Percentiles rank a stretch among this genome's conserved stretches.
Conservation (phyloP, 257 asterid genomes). For the Nicotiana noctiflora region DNA sequence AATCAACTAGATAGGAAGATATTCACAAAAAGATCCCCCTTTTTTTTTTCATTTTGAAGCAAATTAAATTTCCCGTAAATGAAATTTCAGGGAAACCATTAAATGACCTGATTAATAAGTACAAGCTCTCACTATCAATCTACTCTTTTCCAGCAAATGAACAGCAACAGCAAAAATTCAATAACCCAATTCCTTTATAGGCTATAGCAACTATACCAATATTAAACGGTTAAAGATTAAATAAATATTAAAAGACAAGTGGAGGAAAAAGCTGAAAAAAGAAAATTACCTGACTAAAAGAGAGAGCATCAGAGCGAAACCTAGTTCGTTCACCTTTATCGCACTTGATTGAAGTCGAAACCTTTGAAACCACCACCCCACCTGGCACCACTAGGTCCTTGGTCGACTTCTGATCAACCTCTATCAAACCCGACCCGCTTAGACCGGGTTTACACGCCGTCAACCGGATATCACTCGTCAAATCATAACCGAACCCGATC, state of each 20-base stretch:
- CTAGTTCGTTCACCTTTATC: conserved; percentile 96
- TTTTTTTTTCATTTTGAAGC: not conserved
- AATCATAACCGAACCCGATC: conserved; percentile 87
- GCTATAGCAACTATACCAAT: not conserved
- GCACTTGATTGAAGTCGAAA: conserved; percentile 69
- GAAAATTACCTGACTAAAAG: conserved; percentile 61
- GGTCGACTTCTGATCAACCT: conserved; percentile 43
- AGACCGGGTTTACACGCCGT: conserved; percentile 79
- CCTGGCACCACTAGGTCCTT: conserved; percentile 74
- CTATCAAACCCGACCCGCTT: conserved; percentile 53
- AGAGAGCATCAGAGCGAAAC: conserved; percentile 78
- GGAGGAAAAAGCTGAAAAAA: not conserved
- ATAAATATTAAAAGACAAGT: not conserved
- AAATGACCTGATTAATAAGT: not conserved
- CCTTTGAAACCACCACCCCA: conserved; percentile 55
- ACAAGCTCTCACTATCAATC: not conserved
- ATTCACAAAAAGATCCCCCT: not conserved
- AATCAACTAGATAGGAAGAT: not conserved
- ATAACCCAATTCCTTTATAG: not conserved
- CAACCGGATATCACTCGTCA: conserved; percentile 61
- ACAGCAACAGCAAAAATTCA: not conserved
- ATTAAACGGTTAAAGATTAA: not conserved
- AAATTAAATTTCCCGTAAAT: not conserved
- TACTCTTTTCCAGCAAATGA: not conserved
- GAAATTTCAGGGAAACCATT: not conserved